A percentile compares a stretch with the other conserved stretches of the same genome.
These are phyloP conservation scores for Diaporthe vexans DNA, from an alignment of 2,329 filamentous ascomycete species.

Conservation along the genomic window DNA sequence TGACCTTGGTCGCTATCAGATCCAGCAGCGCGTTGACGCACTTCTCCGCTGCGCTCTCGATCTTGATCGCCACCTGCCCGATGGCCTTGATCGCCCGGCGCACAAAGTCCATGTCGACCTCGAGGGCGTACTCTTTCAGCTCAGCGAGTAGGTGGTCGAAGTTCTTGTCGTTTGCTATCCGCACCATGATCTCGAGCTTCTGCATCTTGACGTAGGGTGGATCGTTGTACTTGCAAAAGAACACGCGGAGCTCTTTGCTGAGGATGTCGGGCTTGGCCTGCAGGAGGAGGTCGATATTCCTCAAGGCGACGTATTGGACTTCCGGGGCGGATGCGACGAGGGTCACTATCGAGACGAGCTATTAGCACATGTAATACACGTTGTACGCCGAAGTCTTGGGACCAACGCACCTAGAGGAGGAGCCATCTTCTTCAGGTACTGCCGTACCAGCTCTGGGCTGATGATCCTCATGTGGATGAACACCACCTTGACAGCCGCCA, in stretches of 20 bases:
- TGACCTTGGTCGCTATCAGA: constrained; percentile 96
- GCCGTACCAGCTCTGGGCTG: constrained; percentile 81
- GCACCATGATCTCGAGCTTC: constrained; percentile 99
- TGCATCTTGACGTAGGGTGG: constrained; percentile 97
- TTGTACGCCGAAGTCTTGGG: not conserved
- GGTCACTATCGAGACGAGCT: constrained; percentile 73
- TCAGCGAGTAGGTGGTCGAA: constrained; percentile 95
- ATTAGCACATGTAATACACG: constrained; percentile 37
- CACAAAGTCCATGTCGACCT: constrained; percentile 99
- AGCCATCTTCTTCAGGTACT: constrained; percentile 98
- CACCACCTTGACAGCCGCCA: constrained; percentile 97
- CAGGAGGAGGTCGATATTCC: constrained; percentile 95
- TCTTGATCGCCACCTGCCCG: constrained; percentile 98
- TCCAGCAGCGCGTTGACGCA: constrained; percentile 95
- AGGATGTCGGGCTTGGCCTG: constrained; percentile 97
- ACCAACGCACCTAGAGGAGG: constrained; percentile 83
- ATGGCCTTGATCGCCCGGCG: constrained; percentile 95
- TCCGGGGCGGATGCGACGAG: constrained; percentile 95
- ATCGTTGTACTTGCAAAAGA: constrained; percentile 99
- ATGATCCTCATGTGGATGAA: constrained; percentile 95
- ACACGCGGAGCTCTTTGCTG: constrained; percentile 96
- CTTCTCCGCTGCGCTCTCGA: constrained; percentile 93
- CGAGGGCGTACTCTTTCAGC: constrained; percentile 95
- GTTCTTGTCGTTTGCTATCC: constrained; percentile 97
- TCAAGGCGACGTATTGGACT: constrained; percentile 95